Conservation (phyloP, 345 rosid genomes). For the Linum usitatissimum region DNA sequence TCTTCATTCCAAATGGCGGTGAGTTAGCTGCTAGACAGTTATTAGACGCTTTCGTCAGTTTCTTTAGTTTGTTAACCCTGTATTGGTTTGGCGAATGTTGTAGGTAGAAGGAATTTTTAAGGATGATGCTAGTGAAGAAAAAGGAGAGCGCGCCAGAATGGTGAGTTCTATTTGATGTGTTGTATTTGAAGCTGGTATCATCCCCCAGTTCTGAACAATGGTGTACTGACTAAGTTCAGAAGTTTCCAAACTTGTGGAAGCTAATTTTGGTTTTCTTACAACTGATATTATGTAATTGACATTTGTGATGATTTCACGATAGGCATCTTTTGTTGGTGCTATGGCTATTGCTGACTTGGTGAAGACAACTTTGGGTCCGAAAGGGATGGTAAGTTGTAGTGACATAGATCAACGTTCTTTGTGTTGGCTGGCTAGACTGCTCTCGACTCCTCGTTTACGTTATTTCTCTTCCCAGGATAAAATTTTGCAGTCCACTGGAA, state of each 20-base stretch:
- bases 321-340: constrained; percentile 96
- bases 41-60: neutral
- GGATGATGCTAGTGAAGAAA: constrained; percentile 93
- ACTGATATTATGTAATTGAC: neutral
- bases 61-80: neutral
- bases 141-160: constrained; percentile 94
- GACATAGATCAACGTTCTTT: neutral
- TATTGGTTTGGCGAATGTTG: constrained; percentile 10
- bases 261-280: neutral
- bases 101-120: constrained; percentile 65
- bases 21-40: constrained; percentile 1
- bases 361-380: constrained; percentile 91
- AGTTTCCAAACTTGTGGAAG: no score
- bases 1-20: constrained; percentile 22
- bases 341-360: constrained; percentile 88
- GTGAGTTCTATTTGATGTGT: constrained; percentile 24
- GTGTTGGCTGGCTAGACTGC: neutral
- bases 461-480: constrained; percentile 50
- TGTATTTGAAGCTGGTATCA: no score
- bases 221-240: neutral
- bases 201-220: neutral
- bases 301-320: neutral
- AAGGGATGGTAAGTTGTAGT: constrained; percentile 73
- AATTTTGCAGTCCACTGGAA: constrained; percentile 90
- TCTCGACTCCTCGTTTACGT: constrained; percentile 4